Evolutionary conservation across 176 grass and related monocot species (phyloP), one percentile per base, ranked within the genome.

Genomic region (Pharus latifolius): DNA sequence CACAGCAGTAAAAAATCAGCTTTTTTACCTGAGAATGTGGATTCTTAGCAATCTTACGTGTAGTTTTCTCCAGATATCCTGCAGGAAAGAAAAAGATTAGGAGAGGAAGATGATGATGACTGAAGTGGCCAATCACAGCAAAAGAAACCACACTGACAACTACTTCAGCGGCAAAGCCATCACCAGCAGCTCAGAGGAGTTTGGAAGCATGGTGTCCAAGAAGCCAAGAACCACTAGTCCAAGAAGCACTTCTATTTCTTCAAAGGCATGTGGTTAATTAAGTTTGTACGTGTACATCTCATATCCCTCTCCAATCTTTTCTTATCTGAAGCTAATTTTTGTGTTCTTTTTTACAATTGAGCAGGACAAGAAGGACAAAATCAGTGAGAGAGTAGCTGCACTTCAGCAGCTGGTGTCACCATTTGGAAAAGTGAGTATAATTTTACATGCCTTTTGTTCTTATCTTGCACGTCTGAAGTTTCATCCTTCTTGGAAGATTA

Each of bases 361-460:
- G 29, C 80, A 92, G 95, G 90, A 98, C 81, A 98, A 98, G 87
- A 98, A 98, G 76, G 94, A 98, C 61, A 98, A 88, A 83, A 62
- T 98, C 26, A 84, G 89, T 27, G 89, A 98, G 84, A 73, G 81
- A 63, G 87, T 98, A 9, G 53, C 78, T 1, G 84, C 87, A 52
- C 70, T 98, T 68, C 95, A 98, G 75, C 84, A 98, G 47, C 87
- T 98, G 12, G 95, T 98, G 43, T 98, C 89, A 20, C 95, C 95
- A 26, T 98, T 86, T 10, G 95, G 95, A 34, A 98, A 98, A 87
- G 95, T 98, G n/a, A n/a, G 69, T 1, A 49, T 0, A 20, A 0
- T 53, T 35, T 17, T 22, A 18, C 18, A 8, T n/a, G n/a, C n/a
- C n/a, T 10, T 40, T 17, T 63, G 0, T 14, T n/a, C 16, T 56